Percentiles rank a stretch among this genome's conserved stretches.
phyloP scores from a whole-genome alignment of 495 filamentous ascomycete species.

The Aspergillus incahuasiensis region DNA sequence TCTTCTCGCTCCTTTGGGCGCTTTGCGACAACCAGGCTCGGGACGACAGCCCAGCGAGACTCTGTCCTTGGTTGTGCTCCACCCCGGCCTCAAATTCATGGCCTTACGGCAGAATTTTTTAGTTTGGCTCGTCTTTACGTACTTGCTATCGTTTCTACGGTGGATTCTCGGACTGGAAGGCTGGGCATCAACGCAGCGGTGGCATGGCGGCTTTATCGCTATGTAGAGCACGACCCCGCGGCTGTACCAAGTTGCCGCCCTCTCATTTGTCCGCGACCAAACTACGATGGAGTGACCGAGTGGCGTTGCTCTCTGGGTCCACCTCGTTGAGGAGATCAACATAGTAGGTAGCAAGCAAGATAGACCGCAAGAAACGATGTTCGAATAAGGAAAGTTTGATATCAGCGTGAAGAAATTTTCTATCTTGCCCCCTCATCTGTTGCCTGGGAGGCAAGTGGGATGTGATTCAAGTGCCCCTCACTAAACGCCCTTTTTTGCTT shows the following conservation, averaged over 20 bases:
- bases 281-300: conserved; percentile 18
- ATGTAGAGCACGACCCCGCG: conserved; percentile 30
- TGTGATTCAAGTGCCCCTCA: conserved; percentile 13
- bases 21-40: conserved; percentile 3
- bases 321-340: conserved; percentile 9
- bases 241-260: conserved; percentile 7
- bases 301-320: conserved; percentile 23
- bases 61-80: conserved; percentile 31
- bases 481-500: neutral
- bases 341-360: conserved; percentile 10
- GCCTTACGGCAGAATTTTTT: conserved; percentile 20
- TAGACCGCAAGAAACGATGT: conserved; percentile 9
- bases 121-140: conserved; percentile 15
- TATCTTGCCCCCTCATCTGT: conserved; percentile 14
- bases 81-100: conserved; percentile 18
- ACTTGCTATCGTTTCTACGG: conserved; percentile 8
- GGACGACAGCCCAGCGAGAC: conserved; percentile 10
- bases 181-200: conserved; percentile 45
- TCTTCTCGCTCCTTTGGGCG: conserved; percentile 26
- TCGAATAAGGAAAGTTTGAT: neutral
- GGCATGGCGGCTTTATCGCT: conserved; percentile 19
- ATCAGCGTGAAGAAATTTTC: conserved; percentile 7
- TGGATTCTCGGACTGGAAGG: conserved; percentile 19
- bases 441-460: conserved; percentile 15
- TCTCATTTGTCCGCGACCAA: conserved; percentile 16